These are phyloP conservation scores for Epichloe sibirici DNA, from an alignment of 2,329 filamentous ascomycete genomes.

Conservation along the genomic window DNA sequence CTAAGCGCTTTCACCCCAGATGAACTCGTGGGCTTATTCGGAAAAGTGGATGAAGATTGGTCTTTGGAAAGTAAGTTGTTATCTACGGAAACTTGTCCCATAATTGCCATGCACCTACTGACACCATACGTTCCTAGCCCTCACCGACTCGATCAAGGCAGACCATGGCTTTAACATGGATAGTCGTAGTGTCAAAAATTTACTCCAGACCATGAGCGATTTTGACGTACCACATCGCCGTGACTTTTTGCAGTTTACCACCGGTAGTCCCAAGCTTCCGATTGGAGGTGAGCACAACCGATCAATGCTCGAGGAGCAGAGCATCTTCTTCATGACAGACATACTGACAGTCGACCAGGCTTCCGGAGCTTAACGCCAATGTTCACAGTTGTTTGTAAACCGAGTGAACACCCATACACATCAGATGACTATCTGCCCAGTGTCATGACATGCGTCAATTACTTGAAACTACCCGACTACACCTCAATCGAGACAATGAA, in stretches of 20 bases:
- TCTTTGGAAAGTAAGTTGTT: conserved; percentile 73
- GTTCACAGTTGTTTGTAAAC: conserved; percentile 98
- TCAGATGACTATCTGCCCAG: conserved; percentile 98
- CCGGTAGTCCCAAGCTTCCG: conserved; percentile 91
- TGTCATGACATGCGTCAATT: conserved; percentile 99
- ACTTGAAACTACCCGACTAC: conserved; percentile 95
- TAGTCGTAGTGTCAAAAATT: conserved; percentile 85
- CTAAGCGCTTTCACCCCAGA: conserved; percentile 88
- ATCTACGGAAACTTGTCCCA: neutral
- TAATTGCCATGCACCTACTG: neutral
- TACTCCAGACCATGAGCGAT: conserved; percentile 91
- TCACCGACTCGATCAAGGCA: conserved; percentile 97
- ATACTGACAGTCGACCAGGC: conserved; percentile 42
- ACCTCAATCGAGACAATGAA: conserved; percentile 64
- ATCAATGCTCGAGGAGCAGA: neutral
- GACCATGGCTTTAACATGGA: conserved; percentile 99
- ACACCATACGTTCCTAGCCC: conserved; percentile 38
- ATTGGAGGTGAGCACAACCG: conserved; percentile 69
- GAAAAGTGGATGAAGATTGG: conserved; percentile 90
- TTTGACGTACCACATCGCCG: conserved; percentile 62
- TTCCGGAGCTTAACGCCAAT: conserved; percentile 96
- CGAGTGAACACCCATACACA: conserved; percentile 85
- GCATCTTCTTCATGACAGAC: neutral
- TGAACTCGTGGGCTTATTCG: conserved; percentile 90
- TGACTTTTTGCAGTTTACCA: conserved; percentile 95